Conservation (phyloP, 495 filamentous ascomycete species). For the Penicillium steckii region DNA sequence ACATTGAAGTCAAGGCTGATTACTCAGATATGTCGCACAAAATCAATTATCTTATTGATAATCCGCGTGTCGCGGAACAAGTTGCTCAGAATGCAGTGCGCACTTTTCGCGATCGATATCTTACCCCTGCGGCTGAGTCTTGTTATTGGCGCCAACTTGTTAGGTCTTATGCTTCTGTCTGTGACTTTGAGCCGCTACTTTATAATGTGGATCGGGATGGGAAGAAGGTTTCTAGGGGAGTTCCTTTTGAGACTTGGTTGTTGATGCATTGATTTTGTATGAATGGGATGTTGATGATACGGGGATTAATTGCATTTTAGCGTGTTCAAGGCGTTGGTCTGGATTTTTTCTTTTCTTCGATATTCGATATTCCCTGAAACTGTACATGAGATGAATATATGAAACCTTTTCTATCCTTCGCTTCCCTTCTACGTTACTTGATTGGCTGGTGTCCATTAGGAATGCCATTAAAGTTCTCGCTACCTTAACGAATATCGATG, state of each 20-base stretch:
- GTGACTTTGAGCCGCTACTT: slow-evolving; percentile 41
- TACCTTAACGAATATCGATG: not conserved
- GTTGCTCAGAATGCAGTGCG: slow-evolving; percentile 55
- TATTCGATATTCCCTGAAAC: not conserved
- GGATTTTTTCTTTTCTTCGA: too few relatives aligned
- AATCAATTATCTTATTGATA: slow-evolving; percentile 49
- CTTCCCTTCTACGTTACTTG: not conserved
- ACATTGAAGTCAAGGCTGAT: slow-evolving; percentile 53
- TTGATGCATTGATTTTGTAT: slow-evolving; percentile 24
- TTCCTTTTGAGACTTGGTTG: slow-evolving; percentile 42
- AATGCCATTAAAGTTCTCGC: not conserved
- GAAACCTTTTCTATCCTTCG: not conserved
- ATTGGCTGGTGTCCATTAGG: not conserved
- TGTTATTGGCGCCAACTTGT: slow-evolving; percentile 62
- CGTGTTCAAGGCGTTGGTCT: not conserved
- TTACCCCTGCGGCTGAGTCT: slow-evolving; percentile 59
- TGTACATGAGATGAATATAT: not conserved
- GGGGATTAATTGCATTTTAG: not conserved
- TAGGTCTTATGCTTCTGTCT: slow-evolving; percentile 43
- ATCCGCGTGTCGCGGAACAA: slow-evolving; percentile 48
- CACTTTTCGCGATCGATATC: slow-evolving; percentile 57
- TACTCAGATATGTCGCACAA: slow-evolving; percentile 53
- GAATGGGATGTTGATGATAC: not conserved
- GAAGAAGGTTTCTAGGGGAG: slow-evolving; percentile 29
- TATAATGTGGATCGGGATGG: slow-evolving; percentile 25